Conservation (phyloP, 768 basidiomycete species). For the Boletus eberwhitei region DNA sequence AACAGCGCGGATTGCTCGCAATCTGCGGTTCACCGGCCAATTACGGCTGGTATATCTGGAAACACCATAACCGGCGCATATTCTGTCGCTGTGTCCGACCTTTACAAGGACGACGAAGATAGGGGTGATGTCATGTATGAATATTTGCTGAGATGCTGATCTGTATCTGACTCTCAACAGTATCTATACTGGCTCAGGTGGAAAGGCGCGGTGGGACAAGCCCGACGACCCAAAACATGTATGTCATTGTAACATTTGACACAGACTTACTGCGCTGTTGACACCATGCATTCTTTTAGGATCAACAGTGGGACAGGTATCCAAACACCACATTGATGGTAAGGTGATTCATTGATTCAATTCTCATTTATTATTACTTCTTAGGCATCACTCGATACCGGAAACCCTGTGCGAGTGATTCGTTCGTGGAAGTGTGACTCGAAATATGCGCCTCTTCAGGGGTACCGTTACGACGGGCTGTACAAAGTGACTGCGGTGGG, state of each 20-base stretch:
- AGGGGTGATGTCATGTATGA: constrained; percentile 25
- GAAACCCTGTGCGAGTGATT: constrained; percentile 25
- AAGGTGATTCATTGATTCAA: neutral
- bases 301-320: constrained; percentile 21
- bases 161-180: constrained; percentile 9
- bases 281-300: constrained; percentile 4
- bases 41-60: constrained; percentile 21
- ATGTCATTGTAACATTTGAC: neutral
- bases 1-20: constrained; percentile 7
- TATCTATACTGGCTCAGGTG: constrained; percentile 29
- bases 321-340: constrained; percentile 21
- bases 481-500: constrained; percentile 26
- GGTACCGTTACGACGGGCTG: constrained; percentile 32
- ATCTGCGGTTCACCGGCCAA: constrained; percentile 17
- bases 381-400: constrained; percentile 21
- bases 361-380: neutral
- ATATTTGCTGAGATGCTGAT: neutral
- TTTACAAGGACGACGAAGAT: constrained; percentile 26
- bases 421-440: constrained; percentile 21
- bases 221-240: constrained; percentile 20
- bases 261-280: neutral
- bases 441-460: constrained; percentile 23
- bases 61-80: constrained; percentile 4
- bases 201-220: constrained; percentile 11
- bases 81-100: constrained; percentile 19